These are phyloP conservation scores for Sporothrix inflata DNA, from an alignment of 2,329 filamentous ascomycete genomes.

Conservation along the genomic window DNA sequence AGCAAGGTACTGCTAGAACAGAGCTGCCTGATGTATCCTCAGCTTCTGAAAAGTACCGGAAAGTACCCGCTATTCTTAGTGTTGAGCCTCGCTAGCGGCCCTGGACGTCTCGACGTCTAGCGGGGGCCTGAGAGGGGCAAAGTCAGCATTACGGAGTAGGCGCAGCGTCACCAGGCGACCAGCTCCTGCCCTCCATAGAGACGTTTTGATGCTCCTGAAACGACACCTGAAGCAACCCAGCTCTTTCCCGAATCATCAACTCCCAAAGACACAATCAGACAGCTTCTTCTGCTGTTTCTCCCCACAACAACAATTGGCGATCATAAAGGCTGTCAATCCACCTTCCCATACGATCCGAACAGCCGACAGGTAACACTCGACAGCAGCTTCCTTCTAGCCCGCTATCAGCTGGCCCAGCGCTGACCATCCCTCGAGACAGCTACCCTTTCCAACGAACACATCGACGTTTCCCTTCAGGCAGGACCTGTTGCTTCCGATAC, in stretches of 20 bases:
- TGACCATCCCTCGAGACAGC: not conserved
- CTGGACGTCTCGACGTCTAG: not conserved
- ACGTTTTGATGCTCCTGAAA: constrained; percentile 24
- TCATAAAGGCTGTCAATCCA: not conserved
- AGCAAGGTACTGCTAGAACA: too few relatives aligned
- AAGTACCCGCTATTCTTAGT: not conserved
- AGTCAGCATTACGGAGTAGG: constrained; percentile 2
- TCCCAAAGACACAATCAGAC: not conserved
- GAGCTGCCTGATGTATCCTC: not conserved
- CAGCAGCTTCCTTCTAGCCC: not conserved
- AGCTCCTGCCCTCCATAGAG: not conserved
- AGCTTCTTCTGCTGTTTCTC: not conserved
- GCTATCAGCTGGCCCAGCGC: not conserved
- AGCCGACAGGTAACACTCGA: not conserved
- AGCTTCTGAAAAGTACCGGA: not conserved
- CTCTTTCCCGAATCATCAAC: constrained; percentile 7
- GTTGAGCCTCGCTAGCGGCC: not conserved
- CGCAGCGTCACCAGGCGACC: constrained; percentile 20
- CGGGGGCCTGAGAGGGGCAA: constrained; percentile 21
- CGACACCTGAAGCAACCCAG: constrained; percentile 25
- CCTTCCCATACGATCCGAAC: not conserved
- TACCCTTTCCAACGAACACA: not conserved
- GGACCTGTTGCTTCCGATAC: not conserved
- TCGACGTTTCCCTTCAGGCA: constrained; percentile 1
- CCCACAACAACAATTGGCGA: not conserved